These are phyloP conservation scores for Penicillium lividum DNA, from an alignment of 495 filamentous ascomycete species.

Conservation along the genomic window DNA sequence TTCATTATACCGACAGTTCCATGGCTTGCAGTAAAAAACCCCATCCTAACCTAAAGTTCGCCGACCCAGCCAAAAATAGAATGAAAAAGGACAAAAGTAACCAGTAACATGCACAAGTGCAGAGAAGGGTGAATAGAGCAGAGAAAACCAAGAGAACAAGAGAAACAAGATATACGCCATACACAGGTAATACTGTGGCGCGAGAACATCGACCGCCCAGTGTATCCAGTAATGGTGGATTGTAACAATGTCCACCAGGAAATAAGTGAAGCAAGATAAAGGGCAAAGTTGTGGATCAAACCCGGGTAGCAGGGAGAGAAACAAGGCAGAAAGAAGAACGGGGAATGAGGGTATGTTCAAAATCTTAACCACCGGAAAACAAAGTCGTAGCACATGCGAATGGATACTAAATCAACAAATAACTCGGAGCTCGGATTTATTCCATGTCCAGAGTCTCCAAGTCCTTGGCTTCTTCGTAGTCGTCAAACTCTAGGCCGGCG, in stretches of 20 bases:
- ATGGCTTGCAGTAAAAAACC: slow-evolving; percentile 17
- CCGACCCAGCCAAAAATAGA: slow-evolving; percentile 40
- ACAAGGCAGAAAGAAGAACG: slow-evolving; percentile 10
- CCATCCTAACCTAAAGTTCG: slow-evolving; percentile 41
- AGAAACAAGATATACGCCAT: not conserved
- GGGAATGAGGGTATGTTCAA: slow-evolving; percentile 34
- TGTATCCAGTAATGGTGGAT: not conserved
- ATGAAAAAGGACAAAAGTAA: not conserved
- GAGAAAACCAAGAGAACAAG: not conserved
- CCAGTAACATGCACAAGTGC: not conserved
- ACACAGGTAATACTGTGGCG: not conserved
- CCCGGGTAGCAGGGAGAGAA: not conserved
- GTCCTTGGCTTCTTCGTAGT: slow-evolving; percentile 48
- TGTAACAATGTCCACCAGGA: not conserved
- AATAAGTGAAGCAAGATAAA: not conserved
- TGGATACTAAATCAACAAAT: not conserved
- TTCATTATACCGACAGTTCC: slow-evolving; percentile 35
- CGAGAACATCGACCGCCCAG: not conserved
- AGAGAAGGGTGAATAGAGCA: not conserved
- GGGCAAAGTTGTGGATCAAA: not conserved
- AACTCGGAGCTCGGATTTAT: slow-evolving; percentile 22
- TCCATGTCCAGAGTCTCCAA: slow-evolving; percentile 41
- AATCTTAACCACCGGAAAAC: slow-evolving; percentile 21
- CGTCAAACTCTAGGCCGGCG: slow-evolving; percentile 64
- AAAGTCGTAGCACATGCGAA: slow-evolving; percentile 37